phyloP scores from a whole-genome alignment of 331 rosid genomes.

The Quercus tomentella region DNA sequence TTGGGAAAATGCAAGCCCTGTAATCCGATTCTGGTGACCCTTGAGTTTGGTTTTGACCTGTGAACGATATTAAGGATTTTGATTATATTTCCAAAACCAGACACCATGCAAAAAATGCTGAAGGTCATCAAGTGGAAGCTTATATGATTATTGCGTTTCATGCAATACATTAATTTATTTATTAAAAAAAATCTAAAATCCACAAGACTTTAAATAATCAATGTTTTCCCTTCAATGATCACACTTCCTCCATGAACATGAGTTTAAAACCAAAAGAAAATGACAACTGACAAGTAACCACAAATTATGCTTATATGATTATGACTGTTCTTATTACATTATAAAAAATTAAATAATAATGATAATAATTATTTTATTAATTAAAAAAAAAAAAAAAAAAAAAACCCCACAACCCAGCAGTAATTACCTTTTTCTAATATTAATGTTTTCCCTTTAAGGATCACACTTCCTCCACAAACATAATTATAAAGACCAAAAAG shows the following conservation, averaged over 20 bases:
- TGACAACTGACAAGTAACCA: not conserved
- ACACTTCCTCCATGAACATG: not conserved
- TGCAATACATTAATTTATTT: no score
- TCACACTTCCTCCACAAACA: not conserved
- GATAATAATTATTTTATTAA: no score
- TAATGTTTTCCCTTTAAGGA: not conserved
- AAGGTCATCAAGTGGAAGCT: not conserved
- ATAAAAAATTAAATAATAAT: no score
- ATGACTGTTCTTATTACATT: no score
- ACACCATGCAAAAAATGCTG: not conserved
- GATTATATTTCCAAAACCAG: slow-evolving; percentile 4
- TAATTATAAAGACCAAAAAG: not conserved
- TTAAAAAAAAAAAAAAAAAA: no score
- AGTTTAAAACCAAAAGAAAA: not conserved
- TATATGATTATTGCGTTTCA: not conserved
- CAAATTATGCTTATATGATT: no score
- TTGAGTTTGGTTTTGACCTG: slow-evolving; percentile 42
- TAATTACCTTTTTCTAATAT: not conserved
- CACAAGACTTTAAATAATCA: not conserved
- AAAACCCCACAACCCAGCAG: no score
- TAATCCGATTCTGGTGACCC: slow-evolving; percentile 47
- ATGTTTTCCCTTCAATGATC: not conserved
- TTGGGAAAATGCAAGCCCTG: slow-evolving; percentile 47
- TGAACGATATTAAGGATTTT: not conserved
- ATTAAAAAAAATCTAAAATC: not conserved